These are phyloP conservation scores for Wickerhamiella sergipiensis DNA, from an alignment of 805 yeast species.

Conservation along the genomic window DNA sequence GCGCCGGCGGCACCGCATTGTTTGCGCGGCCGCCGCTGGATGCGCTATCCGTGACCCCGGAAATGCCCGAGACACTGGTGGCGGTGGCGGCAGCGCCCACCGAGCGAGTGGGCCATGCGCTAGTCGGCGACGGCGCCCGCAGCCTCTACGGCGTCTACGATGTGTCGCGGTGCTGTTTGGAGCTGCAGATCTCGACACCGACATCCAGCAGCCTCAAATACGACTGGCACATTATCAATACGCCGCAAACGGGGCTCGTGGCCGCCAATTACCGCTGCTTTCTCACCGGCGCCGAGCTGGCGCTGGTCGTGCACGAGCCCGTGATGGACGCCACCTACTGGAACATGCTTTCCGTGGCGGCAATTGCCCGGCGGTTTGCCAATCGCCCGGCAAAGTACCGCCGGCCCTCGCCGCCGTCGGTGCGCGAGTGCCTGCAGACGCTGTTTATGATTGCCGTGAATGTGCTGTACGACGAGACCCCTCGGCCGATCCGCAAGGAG, in stretches of 20 bases:
- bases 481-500: constrained; percentile 42
- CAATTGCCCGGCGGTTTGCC: constrained; percentile 34
- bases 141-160: background rate
- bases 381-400: background rate
- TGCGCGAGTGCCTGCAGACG: constrained; percentile 47
- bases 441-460: constrained; percentile 52
- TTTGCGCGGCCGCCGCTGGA: constrained; percentile 1
- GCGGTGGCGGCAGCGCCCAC: background rate
- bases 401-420: constrained; percentile 11
- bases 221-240: constrained; percentile 10
- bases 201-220: background rate
- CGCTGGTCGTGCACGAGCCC: constrained; percentile 15
- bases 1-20: constrained; percentile 6
- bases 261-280: constrained; percentile 12
- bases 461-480: constrained; percentile 40
- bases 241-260: constrained; percentile 5
- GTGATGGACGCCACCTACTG: constrained; percentile 35
- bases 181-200: background rate
- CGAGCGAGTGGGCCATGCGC: background rate
- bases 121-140: background rate
- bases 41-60: background rate
- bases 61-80: background rate
- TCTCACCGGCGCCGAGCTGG: constrained; percentile 12
- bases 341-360: constrained; percentile 32
- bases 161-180: background rate